These are phyloP conservation scores for Helicosporidium sp. DNA, from an alignment of 139 green algal species.

Conservation along the genomic window DNA sequence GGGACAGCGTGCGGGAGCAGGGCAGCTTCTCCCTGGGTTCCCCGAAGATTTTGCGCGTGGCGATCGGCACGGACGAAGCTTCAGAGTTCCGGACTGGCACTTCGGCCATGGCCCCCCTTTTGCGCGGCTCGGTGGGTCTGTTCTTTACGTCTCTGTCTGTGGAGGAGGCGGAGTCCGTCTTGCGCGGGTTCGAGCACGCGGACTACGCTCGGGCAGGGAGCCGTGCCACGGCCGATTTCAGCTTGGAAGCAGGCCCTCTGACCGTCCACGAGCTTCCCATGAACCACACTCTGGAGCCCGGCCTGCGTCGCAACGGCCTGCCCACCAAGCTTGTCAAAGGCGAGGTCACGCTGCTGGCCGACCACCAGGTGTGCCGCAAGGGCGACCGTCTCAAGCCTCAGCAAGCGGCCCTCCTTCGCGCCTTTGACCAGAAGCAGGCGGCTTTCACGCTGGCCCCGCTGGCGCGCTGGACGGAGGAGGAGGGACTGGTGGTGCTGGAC, in stretches of 20 bases:
- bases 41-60: conserved; percentile 72
- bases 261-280: conserved; percentile 43
- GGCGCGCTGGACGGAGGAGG: conserved; percentile 28
- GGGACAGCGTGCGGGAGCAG: conserved; percentile 42
- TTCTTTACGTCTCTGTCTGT: conserved; percentile 69
- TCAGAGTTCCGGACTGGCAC: conserved; percentile 57
- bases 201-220: conserved; percentile 74
- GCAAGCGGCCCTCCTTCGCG: background rate
- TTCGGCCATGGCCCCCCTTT: conserved; percentile 26
- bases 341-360: conserved; percentile 64
- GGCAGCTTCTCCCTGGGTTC: conserved; percentile 80
- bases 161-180: conserved; percentile 37
- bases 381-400: conserved; percentile 44
- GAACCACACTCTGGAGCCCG: conserved; percentile 84
- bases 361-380: conserved; percentile 43
- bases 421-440: conserved; percentile 68
- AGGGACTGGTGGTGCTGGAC: conserved; percentile 11
- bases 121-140: conserved; percentile 64
- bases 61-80: conserved; percentile 50
- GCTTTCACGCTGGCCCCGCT: conserved; percentile 51
- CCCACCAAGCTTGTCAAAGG: conserved; percentile 80
- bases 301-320: conserved; percentile 73
- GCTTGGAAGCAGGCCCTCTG: conserved; percentile 50
- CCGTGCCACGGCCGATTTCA: conserved; percentile 52
- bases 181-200: conserved; percentile 29